Evolutionary conservation across 805 yeast genomes (phyloP).

Genomic region (Tetrapisispora arboricola): DNA sequence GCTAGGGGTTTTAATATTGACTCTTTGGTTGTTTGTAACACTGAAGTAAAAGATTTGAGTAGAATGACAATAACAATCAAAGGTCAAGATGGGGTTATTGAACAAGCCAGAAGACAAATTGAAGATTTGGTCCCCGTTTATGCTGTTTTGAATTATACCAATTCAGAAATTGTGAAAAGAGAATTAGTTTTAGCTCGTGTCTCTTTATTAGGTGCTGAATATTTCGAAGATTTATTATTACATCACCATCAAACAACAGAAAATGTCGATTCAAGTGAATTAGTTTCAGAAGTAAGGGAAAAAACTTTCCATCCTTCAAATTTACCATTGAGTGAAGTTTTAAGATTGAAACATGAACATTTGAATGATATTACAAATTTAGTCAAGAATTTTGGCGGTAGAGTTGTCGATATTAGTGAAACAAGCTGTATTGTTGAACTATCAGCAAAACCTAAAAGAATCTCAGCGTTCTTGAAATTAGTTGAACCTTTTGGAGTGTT

Average conservation of each 20-base stretch:
- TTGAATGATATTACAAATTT: slow-evolving; percentile 73
- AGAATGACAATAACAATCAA: slow-evolving; percentile 93
- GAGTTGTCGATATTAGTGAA: slow-evolving; percentile 82
- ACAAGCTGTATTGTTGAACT: slow-evolving; percentile 91
- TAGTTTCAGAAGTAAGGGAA: slow-evolving; percentile 22
- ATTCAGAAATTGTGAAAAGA: slow-evolving; percentile 81
- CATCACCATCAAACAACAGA: slow-evolving; percentile 43
- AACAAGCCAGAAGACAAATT: slow-evolving; percentile 95
- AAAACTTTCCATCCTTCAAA: slow-evolving; percentile 76
- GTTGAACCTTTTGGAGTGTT: slow-evolving; percentile 93
- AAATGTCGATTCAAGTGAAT: slow-evolving; percentile 24
- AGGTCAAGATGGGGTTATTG: slow-evolving; percentile 93
- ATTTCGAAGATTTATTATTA: slow-evolving; percentile 86
- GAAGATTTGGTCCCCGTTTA: slow-evolving; percentile 97
- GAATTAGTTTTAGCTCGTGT: slow-evolving; percentile 88
- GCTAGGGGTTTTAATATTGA: slow-evolving; percentile 98
- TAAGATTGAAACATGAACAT: slow-evolving; percentile 88
- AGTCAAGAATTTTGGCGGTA: slow-evolving; percentile 85
- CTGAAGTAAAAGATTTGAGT: slow-evolving; percentile 89
- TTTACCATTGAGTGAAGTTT: slow-evolving; percentile 80
- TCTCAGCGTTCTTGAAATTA: slow-evolving; percentile 76
- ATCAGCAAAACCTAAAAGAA: slow-evolving; percentile 85
- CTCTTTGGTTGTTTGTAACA: slow-evolving; percentile 90
- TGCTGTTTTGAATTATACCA: slow-evolving; percentile 91
- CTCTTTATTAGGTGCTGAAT: slow-evolving; percentile 93